Conservation (phyloP, 257 asterid species). For the Lycium ferocissimum region DNA sequence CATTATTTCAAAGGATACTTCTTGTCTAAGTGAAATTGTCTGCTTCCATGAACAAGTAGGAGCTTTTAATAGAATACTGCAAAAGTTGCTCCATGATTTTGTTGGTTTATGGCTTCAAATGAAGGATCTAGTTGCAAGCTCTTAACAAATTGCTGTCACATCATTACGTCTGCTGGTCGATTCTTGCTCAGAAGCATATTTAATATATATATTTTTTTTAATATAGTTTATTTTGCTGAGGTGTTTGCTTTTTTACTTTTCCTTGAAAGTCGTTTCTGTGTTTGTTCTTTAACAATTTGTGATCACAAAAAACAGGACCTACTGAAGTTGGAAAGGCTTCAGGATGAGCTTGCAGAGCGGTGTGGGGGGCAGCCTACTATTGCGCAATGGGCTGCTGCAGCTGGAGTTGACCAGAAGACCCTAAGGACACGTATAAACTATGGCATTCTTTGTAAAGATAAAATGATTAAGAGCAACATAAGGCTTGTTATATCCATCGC, state of each 20-base stretch:
- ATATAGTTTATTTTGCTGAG: background rate
- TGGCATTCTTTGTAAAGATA: constrained; percentile 76
- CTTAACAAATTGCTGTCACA: background rate
- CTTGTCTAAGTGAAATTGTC: background rate
- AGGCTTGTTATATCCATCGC: constrained; percentile 95
- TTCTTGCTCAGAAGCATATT: background rate
- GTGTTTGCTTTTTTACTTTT: background rate
- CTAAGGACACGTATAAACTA: constrained; percentile 70
- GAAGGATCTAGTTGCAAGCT: background rate
- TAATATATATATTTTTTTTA: no score
- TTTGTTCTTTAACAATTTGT: constrained; percentile 30
- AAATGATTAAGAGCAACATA: constrained; percentile 88
- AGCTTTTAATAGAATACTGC: background rate
- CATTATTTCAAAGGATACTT: background rate
- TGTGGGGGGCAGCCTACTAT: constrained; percentile 66
- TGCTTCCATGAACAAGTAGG: background rate
- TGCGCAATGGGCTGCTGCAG: constrained; percentile 93
- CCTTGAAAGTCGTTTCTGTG: background rate
- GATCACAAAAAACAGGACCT: constrained; percentile 54
- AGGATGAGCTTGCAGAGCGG: constrained; percentile 67
- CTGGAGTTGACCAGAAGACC: constrained; percentile 77
- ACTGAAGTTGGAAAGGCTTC: constrained; percentile 77
- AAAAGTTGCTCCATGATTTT: background rate
- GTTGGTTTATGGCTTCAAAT: background rate
- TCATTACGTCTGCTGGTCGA: background rate